These are phyloP conservation scores for Penicillium corylophilum DNA, from an alignment of 2,329 filamentous ascomycete genomes.

Conservation along the genomic window DNA sequence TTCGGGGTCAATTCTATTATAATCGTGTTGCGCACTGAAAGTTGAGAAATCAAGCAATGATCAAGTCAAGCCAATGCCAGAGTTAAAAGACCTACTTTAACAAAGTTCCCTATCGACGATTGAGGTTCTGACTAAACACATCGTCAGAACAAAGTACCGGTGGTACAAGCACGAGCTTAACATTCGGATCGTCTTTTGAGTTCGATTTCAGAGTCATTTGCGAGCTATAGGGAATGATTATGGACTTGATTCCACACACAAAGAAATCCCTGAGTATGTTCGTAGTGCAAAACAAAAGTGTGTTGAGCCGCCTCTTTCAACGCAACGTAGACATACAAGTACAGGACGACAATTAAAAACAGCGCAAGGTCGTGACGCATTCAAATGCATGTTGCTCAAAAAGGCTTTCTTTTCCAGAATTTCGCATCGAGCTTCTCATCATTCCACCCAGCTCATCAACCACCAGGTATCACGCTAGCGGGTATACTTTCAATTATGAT, in stretches of 20 bases:
- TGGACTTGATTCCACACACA: background rate
- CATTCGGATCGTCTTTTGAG: background rate
- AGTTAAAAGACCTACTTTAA: background rate
- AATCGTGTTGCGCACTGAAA: background rate
- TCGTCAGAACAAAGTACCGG: background rate
- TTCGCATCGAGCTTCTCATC: slow-evolving; percentile 22
- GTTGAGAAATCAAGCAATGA: background rate
- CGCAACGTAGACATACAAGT: slow-evolving; percentile 18
- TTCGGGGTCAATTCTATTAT: too few species aligned
- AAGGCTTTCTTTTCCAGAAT: slow-evolving; percentile 12
- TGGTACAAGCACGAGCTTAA: background rate
- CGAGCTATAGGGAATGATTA: background rate
- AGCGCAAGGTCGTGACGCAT: slow-evolving; percentile 22
- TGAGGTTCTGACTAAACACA: background rate
- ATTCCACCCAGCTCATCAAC: slow-evolving; percentile 9
- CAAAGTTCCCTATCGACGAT: background rate
- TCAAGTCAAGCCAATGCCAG: background rate
- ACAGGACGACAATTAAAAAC: slow-evolving; percentile 17
- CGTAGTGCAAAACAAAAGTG: background rate
- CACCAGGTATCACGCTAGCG: slow-evolving; percentile 2
- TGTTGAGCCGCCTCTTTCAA: slow-evolving; percentile 1
- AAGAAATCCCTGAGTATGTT: slow-evolving; percentile 2
- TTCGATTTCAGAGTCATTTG: background rate
- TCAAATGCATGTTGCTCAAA: slow-evolving; percentile 19
- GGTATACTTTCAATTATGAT: background rate